Evolutionary conservation across 805 yeast genomes (phyloP).

Genomic region (Kurtzmaniella cleridarum): DNA sequence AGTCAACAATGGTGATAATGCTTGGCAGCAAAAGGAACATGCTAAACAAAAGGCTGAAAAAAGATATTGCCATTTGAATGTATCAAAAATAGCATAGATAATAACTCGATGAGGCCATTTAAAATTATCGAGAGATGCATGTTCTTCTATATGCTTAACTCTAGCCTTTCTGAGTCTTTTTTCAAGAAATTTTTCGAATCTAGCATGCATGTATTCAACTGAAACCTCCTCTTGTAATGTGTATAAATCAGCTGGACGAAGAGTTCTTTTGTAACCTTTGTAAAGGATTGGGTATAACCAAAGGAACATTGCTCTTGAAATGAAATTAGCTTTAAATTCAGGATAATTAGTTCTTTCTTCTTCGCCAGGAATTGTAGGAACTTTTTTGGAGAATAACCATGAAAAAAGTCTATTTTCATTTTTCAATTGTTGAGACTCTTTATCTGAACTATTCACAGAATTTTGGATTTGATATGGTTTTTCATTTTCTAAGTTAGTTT

Average conservation of each 20-base stretch:
- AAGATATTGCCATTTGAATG: constrained; percentile 44
- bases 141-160: constrained; percentile 13
- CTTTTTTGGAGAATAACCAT: constrained; percentile 42
- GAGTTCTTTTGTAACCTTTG: constrained; percentile 37
- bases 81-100: constrained; percentile 41
- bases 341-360: constrained; percentile 51
- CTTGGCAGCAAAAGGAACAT: constrained; percentile 42
- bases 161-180: constrained; percentile 14
- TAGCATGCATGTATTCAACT: constrained; percentile 29
- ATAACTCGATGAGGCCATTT: constrained; percentile 37
- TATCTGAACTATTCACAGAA: constrained; percentile 2
- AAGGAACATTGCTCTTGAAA: constrained; percentile 35
- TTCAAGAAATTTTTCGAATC: constrained; percentile 21
- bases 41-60: constrained; percentile 37
- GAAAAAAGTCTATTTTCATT: constrained; percentile 50
- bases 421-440: constrained; percentile 24
- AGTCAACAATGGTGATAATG: constrained; percentile 63
- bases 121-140: constrained; percentile 19
- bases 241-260: constrained; percentile 34
- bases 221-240: constrained; percentile 29
- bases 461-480: neutral
- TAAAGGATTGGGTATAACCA: constrained; percentile 37
- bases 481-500: constrained; percentile 2
- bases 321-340: constrained; percentile 31
- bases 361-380: constrained; percentile 46